Evolutionary conservation across 352 stramenopile genomes (phyloP).

Genomic region (Phytopythium litorale): DNA sequence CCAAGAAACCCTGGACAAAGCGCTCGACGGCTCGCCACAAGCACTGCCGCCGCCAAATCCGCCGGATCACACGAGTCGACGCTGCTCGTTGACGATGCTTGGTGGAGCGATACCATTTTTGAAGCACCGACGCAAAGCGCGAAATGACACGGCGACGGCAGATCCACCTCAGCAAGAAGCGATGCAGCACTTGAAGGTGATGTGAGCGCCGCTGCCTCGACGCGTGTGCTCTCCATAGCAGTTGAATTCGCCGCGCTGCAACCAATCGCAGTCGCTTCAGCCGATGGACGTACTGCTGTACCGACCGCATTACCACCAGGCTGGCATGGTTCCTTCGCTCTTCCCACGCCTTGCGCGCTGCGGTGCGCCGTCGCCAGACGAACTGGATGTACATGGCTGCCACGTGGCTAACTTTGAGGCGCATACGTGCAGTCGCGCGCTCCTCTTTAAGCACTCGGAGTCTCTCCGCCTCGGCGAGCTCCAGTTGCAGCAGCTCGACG

Average conservation of each 20-base stretch:
- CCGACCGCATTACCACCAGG: slow-evolving; percentile 30
- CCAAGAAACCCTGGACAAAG: slow-evolving; percentile 22
- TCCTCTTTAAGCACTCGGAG: slow-evolving; percentile 35
- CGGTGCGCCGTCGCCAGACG: slow-evolving; percentile 35
- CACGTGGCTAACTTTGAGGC: slow-evolving; percentile 54
- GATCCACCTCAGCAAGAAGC: slow-evolving; percentile 8
- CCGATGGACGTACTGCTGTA: slow-evolving; percentile 14
- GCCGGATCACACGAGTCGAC: slow-evolving; percentile 30
- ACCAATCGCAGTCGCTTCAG: slow-evolving; percentile 12
- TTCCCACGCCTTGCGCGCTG: slow-evolving; percentile 7
- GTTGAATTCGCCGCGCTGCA: slow-evolving; percentile 36
- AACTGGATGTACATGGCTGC: slow-evolving; percentile 71
- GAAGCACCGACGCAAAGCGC: slow-evolving; percentile 11
- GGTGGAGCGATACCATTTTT: slow-evolving; percentile 25
- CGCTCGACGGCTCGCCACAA: slow-evolving; percentile 31
- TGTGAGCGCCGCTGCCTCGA: neutral
- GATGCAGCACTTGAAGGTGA: neutral
- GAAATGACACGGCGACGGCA: slow-evolving; percentile 5
- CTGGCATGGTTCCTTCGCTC: slow-evolving; percentile 18
- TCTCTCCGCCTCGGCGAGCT: slow-evolving; percentile 38
- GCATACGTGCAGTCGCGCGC: slow-evolving; percentile 52
- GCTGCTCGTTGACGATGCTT: slow-evolving; percentile 2
- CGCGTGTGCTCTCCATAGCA: slow-evolving; percentile 15
- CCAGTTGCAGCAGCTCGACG: slow-evolving; percentile 38
- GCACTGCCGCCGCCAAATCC: slow-evolving; percentile 34